Evolutionary conservation across 306 rosid species (phyloP).

Genomic region (Echinosophora koreensis): DNA sequence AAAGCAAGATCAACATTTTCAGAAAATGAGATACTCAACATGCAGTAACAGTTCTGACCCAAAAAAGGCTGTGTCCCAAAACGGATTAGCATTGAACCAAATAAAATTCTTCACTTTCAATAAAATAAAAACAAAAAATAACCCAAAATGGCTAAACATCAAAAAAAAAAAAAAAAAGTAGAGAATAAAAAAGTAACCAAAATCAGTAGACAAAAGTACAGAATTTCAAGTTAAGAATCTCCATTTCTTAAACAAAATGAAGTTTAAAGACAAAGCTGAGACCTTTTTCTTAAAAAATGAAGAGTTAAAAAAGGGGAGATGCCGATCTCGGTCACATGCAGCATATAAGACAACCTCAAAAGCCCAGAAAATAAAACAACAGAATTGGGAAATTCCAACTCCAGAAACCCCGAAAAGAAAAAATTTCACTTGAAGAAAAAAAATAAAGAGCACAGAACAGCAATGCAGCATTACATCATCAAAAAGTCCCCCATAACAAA

Average conservation of each 20-base stretch:
- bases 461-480: slow-evolving; percentile 27
- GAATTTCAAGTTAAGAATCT: background rate
- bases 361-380: background rate
- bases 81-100: background rate
- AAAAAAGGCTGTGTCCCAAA: background rate
- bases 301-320: background rate
- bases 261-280: background rate
- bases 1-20: background rate
- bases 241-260: background rate
- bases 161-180: background rate
- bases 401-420: background rate
- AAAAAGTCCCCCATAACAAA: background rate
- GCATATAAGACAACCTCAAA: background rate
- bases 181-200: background rate
- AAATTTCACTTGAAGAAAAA: background rate
- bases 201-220: background rate
- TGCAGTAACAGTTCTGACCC: background rate
- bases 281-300: background rate
- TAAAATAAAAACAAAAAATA: background rate
- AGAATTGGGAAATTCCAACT: slow-evolving; percentile 1
- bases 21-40: background rate
- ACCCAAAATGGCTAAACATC: background rate
- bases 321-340: background rate
- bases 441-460: background rate
- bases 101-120: background rate